Percentiles rank a stretch among this genome's conserved stretches.
phyloP scores from a whole-genome alignment of 768 basidiomycete species.

The Boletellus emodensis region DNA sequence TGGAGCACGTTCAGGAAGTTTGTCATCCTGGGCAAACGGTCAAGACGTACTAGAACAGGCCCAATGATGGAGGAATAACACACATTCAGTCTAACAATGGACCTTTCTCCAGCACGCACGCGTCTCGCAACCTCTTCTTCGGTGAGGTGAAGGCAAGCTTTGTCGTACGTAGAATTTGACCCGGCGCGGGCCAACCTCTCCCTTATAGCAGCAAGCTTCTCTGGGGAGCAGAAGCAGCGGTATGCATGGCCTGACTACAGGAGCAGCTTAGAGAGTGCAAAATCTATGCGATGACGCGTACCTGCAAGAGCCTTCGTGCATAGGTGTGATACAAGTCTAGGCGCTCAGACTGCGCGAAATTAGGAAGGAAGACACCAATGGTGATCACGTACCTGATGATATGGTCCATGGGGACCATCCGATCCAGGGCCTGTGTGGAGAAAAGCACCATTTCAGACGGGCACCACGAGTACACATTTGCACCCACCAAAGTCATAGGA shows the following conservation, averaged over 20 bases:
- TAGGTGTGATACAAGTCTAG: conserved; percentile 79
- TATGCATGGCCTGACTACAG: conserved; percentile 82
- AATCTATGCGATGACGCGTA: conserved; percentile 28
- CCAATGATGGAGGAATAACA: conserved; percentile 15
- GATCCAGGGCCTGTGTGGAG: conserved; percentile 34
- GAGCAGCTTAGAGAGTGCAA: not conserved
- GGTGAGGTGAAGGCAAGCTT: conserved; percentile 78
- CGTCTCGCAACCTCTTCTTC: conserved; percentile 80
- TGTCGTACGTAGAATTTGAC: conserved; percentile 83
- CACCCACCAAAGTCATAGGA: conserved; percentile 81
- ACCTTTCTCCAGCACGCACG: conserved; percentile 70
- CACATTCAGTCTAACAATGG: conserved; percentile 86
- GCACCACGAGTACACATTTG: conserved; percentile 11
- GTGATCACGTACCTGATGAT: conserved; percentile 63
- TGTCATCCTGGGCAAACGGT: conserved; percentile 47
- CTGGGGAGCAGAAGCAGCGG: conserved; percentile 81
- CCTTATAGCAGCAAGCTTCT: conserved; percentile 63
- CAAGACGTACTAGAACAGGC: not conserved
- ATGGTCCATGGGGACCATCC: conserved; percentile 56
- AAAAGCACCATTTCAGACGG: not conserved
- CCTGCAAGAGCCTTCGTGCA: conserved; percentile 71
- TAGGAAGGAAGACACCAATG: conserved; percentile 45
- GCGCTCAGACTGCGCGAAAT: conserved; percentile 70
- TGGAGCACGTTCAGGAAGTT: conserved; percentile 46
- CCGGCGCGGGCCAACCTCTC: conserved; percentile 68